A percentile compares a stretch with the other conserved stretches of the same genome.
phyloP scores from a whole-genome alignment of 768 basidiomycete genomes.

The Russula abietina region DNA sequence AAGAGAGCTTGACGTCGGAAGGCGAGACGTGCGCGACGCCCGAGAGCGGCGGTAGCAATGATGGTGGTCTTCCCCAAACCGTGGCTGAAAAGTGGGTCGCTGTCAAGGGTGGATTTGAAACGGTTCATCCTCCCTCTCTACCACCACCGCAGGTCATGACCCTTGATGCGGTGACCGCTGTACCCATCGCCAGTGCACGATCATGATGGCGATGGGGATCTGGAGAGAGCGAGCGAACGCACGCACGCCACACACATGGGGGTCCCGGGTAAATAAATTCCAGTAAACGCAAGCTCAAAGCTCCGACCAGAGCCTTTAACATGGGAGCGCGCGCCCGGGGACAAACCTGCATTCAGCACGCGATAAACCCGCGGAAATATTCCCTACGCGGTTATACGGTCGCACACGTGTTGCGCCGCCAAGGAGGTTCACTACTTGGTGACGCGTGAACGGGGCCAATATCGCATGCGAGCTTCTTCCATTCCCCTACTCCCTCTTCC shows the following conservation, averaged over 20 bases:
- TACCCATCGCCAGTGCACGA: neutral
- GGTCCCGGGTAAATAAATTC: neutral
- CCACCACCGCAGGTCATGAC: neutral
- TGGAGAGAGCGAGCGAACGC: neutral
- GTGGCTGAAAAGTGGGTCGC: conserved; percentile 71
- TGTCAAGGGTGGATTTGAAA: conserved; percentile 49
- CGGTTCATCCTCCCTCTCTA: neutral
- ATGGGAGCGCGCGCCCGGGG: neutral
- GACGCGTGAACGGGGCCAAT: neutral
- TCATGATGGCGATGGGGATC: neutral
- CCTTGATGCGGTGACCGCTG: neutral
- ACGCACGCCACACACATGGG: neutral
- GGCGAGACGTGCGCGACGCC: conserved; percentile 41
- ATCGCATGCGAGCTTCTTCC: neutral
- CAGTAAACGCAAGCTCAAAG: neutral
- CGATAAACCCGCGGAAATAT: neutral
- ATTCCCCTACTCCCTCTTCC: neutral
- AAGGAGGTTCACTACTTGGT: neutral
- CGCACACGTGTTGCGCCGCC: neutral
- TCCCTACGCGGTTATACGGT: neutral
- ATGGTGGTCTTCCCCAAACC: conserved; percentile 31
- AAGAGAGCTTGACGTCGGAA: conserved; percentile 72
- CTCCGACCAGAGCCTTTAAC: neutral
- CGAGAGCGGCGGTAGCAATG: conserved; percentile 6
- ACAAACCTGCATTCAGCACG: neutral